These are phyloP conservation scores for Gaertneriomyces sp. DNA, from an alignment of 192 early-diverging fungal species.

Conservation along the genomic window DNA sequence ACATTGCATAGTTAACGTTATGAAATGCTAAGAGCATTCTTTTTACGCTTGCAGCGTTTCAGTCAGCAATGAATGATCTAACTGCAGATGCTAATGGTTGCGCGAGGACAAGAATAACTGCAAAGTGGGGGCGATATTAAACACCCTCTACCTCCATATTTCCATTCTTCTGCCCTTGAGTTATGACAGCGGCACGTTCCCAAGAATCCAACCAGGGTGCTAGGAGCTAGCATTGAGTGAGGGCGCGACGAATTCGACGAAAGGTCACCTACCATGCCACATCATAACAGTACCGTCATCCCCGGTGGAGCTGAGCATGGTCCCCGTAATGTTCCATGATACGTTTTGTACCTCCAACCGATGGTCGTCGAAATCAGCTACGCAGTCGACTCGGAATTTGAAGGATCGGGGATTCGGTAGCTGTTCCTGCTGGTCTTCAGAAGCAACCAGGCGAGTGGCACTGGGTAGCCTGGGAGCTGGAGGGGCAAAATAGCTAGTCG, in stretches of 20 bases:
- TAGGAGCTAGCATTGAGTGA: no score
- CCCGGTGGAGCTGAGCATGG: slow-evolving; percentile 71
- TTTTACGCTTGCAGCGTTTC: background rate
- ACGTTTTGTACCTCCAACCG: slow-evolving; percentile 41
- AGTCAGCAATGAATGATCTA: no score
- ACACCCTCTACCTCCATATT: no score
- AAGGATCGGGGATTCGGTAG: slow-evolving; percentile 13
- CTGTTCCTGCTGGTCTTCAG: slow-evolving; percentile 6
- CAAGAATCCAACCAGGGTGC: no score
- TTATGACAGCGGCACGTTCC: no score
- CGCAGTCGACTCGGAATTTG: slow-evolving; percentile 49
- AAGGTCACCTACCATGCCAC: slow-evolving; percentile 61
- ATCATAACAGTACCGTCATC: slow-evolving; percentile 78
- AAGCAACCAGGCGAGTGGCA: background rate
- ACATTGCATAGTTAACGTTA: background rate
- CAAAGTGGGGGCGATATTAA: no score
- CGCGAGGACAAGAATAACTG: no score
- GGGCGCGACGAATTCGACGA: no score
- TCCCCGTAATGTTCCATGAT: slow-evolving; percentile 80
- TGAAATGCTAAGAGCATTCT: background rate
- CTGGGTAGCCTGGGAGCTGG: background rate
- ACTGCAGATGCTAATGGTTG: no score
- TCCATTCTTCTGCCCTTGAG: no score
- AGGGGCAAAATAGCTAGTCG: background rate
- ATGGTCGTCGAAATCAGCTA: slow-evolving; percentile 65